Percentiles rank a stretch among this genome's conserved stretches.
phyloP scores from a whole-genome alignment of 805 yeast species.

The Myxozyma neglecta region DNA sequence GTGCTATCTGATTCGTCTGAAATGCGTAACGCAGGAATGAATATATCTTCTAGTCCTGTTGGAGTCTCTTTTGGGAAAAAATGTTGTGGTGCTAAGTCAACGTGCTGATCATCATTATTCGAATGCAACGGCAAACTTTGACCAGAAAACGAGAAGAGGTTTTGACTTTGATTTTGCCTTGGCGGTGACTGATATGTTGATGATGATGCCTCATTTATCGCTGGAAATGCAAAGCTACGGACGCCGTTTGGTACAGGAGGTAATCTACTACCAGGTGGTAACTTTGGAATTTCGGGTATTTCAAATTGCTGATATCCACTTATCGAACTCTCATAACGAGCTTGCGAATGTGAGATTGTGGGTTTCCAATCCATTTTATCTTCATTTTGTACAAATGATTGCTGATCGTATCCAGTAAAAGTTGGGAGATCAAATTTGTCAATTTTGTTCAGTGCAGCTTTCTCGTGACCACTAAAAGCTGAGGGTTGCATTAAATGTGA shows the following conservation, averaged over 20 bases:
- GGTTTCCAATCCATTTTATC: constrained; percentile 29
- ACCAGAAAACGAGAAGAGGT: neutral
- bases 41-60: constrained; percentile 29
- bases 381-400: neutral
- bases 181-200: neutral
- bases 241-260: constrained; percentile 22
- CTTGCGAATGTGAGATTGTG: neutral
- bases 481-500: too few relatives aligned
- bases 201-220: neutral
- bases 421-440: neutral
- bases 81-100: constrained; percentile 17
- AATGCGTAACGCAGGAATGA: constrained; percentile 21
- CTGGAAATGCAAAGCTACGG: neutral
- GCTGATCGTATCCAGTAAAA: neutral
- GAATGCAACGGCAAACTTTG: neutral
- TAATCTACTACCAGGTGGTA: constrained; percentile 9
- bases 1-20: constrained; percentile 3
- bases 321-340: neutral
- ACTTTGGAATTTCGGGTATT: constrained; percentile 10
- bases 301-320: neutral
- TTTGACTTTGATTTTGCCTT: neutral
- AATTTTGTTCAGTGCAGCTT: neutral
- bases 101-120: neutral
- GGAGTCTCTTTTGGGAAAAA: constrained; percentile 25
- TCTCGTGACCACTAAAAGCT: neutral